A percentile compares a stretch with the other conserved stretches of the same genome.
Evolutionary conservation across 495 filamentous ascomycete species (phyloP).

Genomic region (Paragyromitra xinjiangensis): DNA sequence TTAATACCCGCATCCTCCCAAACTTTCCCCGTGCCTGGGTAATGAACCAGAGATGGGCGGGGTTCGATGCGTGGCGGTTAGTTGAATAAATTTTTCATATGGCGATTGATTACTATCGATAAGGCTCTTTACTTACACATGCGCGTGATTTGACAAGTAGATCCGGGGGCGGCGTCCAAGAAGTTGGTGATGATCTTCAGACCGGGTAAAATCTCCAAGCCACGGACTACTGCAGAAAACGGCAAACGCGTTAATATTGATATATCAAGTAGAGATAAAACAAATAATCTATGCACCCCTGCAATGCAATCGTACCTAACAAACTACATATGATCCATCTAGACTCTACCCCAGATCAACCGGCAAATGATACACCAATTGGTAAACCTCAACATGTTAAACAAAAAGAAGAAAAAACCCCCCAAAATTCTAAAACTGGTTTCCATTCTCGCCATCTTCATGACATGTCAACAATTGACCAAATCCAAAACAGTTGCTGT

Average conservation of each 20-base stretch:
- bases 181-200: conserved; percentile 32
- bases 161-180: conserved; percentile 14
- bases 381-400: not conserved
- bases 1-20: conserved; percentile 1
- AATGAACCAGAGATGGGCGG: conserved; percentile 14
- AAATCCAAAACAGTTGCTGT: conserved; percentile 24
- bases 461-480: conserved; percentile 1
- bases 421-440: conserved; percentile 20
- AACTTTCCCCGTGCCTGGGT: not conserved
- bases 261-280: conserved; percentile 13
- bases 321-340: conserved; percentile 35
- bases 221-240: conserved; percentile 18
- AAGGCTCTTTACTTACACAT: conserved; percentile 2
- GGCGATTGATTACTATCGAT: conserved; percentile 37
- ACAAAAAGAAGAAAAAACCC: conserved; percentile 10
- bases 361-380: conserved; percentile 27
- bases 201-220: conserved; percentile 44
- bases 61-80: conserved; percentile 17
- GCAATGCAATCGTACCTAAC: conserved; percentile 37
- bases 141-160: conserved; percentile 35
- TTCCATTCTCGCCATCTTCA: conserved; percentile 6
- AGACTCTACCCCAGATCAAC: conserved; percentile 17
- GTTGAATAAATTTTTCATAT: conserved; percentile 16
- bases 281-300: conserved; percentile 20
- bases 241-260: conserved; percentile 41